These are phyloP conservation scores for Mercurialis annua DNA, from an alignment of 345 rosid species.

Conservation along the genomic window DNA sequence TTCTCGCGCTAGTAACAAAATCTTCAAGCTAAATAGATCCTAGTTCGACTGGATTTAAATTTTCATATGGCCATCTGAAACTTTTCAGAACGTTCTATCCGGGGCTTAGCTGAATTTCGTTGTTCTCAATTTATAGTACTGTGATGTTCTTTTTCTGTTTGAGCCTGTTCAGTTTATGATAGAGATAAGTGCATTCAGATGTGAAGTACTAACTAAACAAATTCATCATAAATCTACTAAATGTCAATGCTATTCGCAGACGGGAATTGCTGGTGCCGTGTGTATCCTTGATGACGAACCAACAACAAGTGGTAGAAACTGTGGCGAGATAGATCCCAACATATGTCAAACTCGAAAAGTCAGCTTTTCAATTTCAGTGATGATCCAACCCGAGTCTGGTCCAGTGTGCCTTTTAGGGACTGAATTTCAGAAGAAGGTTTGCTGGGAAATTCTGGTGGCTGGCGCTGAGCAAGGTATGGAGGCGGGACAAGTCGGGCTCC, in stretches of 20 bases:
- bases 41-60: neutral
- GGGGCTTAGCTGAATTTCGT: neutral
- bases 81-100: neutral
- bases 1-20: neutral
- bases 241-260: conserved; percentile 47
- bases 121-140: neutral
- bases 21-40: neutral
- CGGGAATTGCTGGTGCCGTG: conserved; percentile 74
- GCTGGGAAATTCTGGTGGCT: conserved; percentile 99
- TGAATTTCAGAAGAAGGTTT: conserved; percentile 83
- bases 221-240: conserved; percentile 3
- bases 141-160: conserved; percentile 11
- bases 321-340: conserved; percentile 77
- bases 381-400: conserved; percentile 99
- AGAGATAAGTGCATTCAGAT: neutral
- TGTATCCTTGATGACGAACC: conserved; percentile 99
- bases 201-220: neutral
- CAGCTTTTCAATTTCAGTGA: conserved; percentile 80
- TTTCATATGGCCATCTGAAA: neutral
- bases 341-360: conserved; percentile 77
- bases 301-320: conserved; percentile 75
- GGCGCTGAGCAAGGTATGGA: conserved; percentile 99
- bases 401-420: conserved; percentile 98
- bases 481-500: conserved; percentile 98
- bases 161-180: neutral